phyloP scores from a whole-genome alignment of 2,329 filamentous ascomycete genomes.

The Aureobasidium vineae region DNA sequence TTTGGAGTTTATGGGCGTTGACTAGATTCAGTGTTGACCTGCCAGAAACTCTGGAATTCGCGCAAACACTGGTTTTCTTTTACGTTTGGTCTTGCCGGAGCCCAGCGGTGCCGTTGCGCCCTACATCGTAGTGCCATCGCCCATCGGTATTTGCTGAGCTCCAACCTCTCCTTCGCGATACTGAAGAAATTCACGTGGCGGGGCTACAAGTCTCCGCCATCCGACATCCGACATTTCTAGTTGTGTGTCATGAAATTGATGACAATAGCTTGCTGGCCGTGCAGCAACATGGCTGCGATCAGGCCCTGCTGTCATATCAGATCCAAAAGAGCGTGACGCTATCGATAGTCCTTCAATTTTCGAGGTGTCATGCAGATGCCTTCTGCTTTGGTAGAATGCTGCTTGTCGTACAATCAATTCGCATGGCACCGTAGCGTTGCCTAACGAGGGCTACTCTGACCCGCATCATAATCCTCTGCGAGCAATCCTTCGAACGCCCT shows the following conservation, averaged over 20 bases:
- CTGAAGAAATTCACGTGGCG: conserved; percentile 10
- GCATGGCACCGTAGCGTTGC: conserved; percentile 9
- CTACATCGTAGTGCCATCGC: conserved; percentile 11
- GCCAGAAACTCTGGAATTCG: conserved; percentile 12
- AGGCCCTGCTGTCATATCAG: conserved; percentile 8
- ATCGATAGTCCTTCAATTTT: conserved; percentile 1
- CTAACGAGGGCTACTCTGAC: conserved; percentile 1
- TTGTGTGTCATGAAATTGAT: conserved; percentile 8
- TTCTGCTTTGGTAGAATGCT: conserved; percentile 15
- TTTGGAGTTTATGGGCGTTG: conserved; percentile 12
- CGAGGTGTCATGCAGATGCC: conserved; percentile 9
- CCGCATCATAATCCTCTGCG: neutral
- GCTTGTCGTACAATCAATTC: neutral
- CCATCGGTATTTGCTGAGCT: conserved; percentile 3
- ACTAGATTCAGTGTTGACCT: conserved; percentile 1
- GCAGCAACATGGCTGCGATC: conserved; percentile 10
- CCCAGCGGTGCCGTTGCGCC: conserved; percentile 13
- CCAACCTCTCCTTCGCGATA: neutral
- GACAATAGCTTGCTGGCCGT: conserved; percentile 1
- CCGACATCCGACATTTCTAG: conserved; percentile 18
- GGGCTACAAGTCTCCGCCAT: conserved; percentile 3
- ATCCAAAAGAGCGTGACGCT: conserved; percentile 13
- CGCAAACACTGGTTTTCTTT: conserved; percentile 12
- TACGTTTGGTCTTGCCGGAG: neutral
- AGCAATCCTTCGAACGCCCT: conserved; percentile 2